Percentiles rank a stretch among this genome's conserved stretches.
Conservation (phyloP, 2,329 filamentous ascomycete genomes). For the Eutypa lata region DNA sequence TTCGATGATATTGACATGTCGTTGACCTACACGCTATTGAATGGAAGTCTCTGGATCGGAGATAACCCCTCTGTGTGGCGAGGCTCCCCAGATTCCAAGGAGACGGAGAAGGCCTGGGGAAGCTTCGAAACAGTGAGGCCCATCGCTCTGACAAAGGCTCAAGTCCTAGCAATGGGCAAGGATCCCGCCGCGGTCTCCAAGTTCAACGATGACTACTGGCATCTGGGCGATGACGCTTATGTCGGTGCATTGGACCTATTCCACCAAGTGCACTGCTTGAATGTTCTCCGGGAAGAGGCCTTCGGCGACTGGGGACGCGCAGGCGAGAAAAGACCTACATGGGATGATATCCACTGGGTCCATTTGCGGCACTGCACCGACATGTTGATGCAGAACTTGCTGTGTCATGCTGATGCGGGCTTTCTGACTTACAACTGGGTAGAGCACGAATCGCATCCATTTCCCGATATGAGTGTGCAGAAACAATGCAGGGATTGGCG, state of each 20-base stretch:
- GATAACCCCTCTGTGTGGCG: slow-evolving; percentile 9
- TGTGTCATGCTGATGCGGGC: slow-evolving; percentile 31
- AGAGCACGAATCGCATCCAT: slow-evolving; percentile 24
- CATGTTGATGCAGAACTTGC: slow-evolving; percentile 31
- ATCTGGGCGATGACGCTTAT: slow-evolving; percentile 30
- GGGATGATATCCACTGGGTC: slow-evolving; percentile 14
- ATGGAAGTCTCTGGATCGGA: slow-evolving; percentile 12
- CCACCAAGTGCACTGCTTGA: slow-evolving; percentile 19
- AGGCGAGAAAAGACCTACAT: slow-evolving; percentile 9
- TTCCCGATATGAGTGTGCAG: slow-evolving; percentile 31
- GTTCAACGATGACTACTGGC: slow-evolving; percentile 27
- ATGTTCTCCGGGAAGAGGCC: slow-evolving; percentile 18
- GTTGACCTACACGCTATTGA: slow-evolving; percentile 5
- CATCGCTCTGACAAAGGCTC: slow-evolving; percentile 21
- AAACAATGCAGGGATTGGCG: slow-evolving; percentile 33
- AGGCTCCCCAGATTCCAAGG: slow-evolving; percentile 4
- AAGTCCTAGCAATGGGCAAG: slow-evolving; percentile 28
- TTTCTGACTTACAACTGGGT: slow-evolving; percentile 33
- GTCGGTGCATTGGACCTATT: slow-evolving; percentile 20
- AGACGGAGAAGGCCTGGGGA: slow-evolving; percentile 8
- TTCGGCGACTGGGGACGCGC: slow-evolving; percentile 15
- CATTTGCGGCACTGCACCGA: slow-evolving; percentile 34
- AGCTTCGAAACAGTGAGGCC: slow-evolving; percentile 11
- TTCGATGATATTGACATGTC: slow-evolving; percentile 12
- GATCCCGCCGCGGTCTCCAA: slow-evolving; percentile 23